Base-by-base conservation (phyloP, 139 green algal species). In the Coelastrella sp. region DNA sequence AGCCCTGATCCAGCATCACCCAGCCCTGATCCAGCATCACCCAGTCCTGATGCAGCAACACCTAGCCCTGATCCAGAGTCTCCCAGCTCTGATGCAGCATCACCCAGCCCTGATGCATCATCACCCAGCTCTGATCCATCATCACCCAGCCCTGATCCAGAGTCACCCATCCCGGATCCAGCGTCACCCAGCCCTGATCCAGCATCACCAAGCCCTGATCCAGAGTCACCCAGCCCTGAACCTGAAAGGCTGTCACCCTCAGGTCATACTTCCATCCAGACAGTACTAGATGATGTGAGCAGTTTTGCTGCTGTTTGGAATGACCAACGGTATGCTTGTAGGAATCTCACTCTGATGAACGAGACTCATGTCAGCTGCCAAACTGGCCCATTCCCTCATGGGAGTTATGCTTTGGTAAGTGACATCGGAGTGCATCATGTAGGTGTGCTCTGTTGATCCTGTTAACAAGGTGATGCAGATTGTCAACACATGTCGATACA, bases 331-430 rank as follows among this genome's bases (percentile, higher is more conserved):
- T 19, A 75, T 85, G 7, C 76, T 68, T 70, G 90, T 84, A 8
- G 90, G 84, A 61, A 20, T 35, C 12, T 78, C 25, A 90, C 83
- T 0, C 56, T 89, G 1, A 25, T 82, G 6, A 75, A 90, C 66
- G 85, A 9, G 7, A 24, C 65, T 15, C 22, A 87, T 24, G 57
- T 61, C 24, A 87, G 80, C 56, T 68, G 60, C 8, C 19, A 27
- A 6, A 17, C 14, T 19, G 73, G 87, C 78, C 89, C 89, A 6
- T 86, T 72, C 35, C 58, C 73, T 8, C 82, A 86, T 27, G 89
- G 89, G 12, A 17, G 9, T n/a, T 61, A 90, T 66, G 63, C 83
- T 0, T 35, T 92, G 5, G 61, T 61, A 0, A 60, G 35, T 49
- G 35, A 49, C 1, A 49, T 49, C 3, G 35, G 35, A 49, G 35